Conservation (phyloP, 2,329 filamentous ascomycete genomes). For the Microsporum audouinii region DNA sequence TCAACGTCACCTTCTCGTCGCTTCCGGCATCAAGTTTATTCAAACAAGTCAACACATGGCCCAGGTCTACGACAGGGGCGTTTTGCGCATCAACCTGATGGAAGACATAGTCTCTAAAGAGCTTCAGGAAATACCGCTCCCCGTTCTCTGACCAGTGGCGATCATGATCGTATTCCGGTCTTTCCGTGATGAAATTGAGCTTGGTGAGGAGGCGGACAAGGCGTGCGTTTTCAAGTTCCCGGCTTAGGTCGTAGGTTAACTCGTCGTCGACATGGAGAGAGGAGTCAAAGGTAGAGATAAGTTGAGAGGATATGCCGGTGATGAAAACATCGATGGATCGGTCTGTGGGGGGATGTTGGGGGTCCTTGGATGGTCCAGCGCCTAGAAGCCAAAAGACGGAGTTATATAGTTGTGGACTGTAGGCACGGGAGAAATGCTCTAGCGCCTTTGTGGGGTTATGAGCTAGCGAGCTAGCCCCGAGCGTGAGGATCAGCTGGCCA, state of each 20-base stretch:
- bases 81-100: constrained; percentile 84
- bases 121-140: constrained; percentile 80
- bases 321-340: constrained; percentile 66
- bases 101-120: constrained; percentile 95
- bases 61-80: constrained; percentile 72
- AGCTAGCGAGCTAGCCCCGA: constrained; percentile 58
- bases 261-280: constrained; percentile 70
- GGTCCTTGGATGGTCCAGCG: constrained; percentile 43
- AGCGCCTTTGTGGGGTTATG: constrained; percentile 58
- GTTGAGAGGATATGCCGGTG: constrained; percentile 62
- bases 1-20: constrained; percentile 74
- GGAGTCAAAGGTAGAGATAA: constrained; percentile 64
- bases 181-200: constrained; percentile 76
- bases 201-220: constrained; percentile 72
- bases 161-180: constrained; percentile 71
- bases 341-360: constrained; percentile 20
- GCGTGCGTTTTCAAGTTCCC: constrained; percentile 82
- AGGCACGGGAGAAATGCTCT: constrained; percentile 64
- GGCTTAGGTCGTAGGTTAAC: constrained; percentile 56
- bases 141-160: constrained; percentile 81
- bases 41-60: constrained; percentile 72
- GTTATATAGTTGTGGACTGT: constrained; percentile 66
- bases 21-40: constrained; percentile 87
- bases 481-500: constrained; percentile 68
- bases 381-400: constrained; percentile 72